Evolutionary conservation across 805 yeast genomes (phyloP).

Genomic region (Ogataea parapolymorpha): DNA sequence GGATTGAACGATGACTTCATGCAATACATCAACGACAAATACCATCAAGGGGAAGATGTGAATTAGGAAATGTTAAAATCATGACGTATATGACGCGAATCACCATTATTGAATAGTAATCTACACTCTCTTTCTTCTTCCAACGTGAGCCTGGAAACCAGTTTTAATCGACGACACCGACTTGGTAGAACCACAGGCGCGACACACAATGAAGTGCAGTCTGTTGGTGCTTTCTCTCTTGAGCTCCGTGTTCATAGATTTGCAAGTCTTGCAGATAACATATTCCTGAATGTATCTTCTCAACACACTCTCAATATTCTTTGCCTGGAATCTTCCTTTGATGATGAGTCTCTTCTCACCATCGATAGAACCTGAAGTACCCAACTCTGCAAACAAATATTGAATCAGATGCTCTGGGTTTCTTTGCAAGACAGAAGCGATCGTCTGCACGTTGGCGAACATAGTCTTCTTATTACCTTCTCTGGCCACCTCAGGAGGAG

Average conservation of each 20-base stretch:
- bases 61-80: background rate
- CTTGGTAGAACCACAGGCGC: constrained; percentile 96
- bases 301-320: constrained; percentile 93
- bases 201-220: constrained; percentile 95
- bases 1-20: constrained; percentile 14
- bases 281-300: constrained; percentile 96
- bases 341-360: constrained; percentile 96
- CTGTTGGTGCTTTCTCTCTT: constrained; percentile 95
- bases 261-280: constrained; percentile 98
- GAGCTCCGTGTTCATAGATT: constrained; percentile 93
- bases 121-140: constrained; percentile 71
- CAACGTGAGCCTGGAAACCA: constrained; percentile 98
- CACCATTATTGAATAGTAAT: constrained; percentile 9
- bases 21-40: constrained; percentile 14
- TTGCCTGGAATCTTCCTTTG: constrained; percentile 97
- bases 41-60: constrained; percentile 1
- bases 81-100: constrained; percentile 5
- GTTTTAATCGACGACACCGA: constrained; percentile 97
- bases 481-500: constrained; percentile 95
- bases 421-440: constrained; percentile 90
- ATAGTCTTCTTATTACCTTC: constrained; percentile 97
- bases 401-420: constrained; percentile 96
- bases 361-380: constrained; percentile 98
- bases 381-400: constrained; percentile 95
- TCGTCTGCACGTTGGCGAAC: constrained; percentile 93